Conservation (phyloP, 2,329 filamentous ascomycete species). For the Exophiala dermatitidis region DNA sequence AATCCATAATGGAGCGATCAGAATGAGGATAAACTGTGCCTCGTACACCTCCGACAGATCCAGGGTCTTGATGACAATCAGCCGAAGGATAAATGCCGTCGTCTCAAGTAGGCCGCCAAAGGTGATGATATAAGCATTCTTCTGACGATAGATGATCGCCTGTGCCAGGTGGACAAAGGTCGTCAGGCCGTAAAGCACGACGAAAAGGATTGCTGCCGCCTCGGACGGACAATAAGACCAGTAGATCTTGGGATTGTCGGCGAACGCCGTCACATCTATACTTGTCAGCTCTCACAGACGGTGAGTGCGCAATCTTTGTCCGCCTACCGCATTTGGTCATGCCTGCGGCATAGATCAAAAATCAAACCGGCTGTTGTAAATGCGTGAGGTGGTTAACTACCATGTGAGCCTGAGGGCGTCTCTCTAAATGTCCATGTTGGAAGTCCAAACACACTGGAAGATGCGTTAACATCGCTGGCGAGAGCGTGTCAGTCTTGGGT, state of each 20-base stretch:
- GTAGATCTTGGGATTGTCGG: neutral
- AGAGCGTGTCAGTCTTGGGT: neutral
- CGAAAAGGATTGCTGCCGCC: slow-evolving; percentile 33
- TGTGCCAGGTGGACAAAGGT: slow-evolving; percentile 33
- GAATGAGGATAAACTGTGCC: slow-evolving; percentile 38
- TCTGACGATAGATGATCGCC: slow-evolving; percentile 33
- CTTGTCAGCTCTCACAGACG: too few species aligned
- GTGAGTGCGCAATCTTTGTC: too few species aligned
- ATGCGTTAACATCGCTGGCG: neutral
- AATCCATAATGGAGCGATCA: slow-evolving; percentile 42
- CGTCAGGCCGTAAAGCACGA: slow-evolving; percentile 33
- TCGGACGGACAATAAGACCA: slow-evolving; percentile 37
- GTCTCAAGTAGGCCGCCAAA: slow-evolving; percentile 41
- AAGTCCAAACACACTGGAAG: neutral
- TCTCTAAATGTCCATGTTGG: too few species aligned
- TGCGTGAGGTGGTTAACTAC: too few species aligned
- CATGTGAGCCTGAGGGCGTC: too few species aligned
- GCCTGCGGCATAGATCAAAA: too few species aligned
- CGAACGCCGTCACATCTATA: too few species aligned
- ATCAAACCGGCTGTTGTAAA: too few species aligned
- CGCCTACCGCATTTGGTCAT: too few species aligned
- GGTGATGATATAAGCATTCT: slow-evolving; percentile 41
- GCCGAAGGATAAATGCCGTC: slow-evolving; percentile 34
- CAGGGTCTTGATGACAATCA: slow-evolving; percentile 22
- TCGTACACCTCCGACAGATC: slow-evolving; percentile 24